Evolutionary conservation across 2,329 filamentous ascomycete genomes (phyloP).

Genomic region (Incumbomyces delicatus): DNA sequence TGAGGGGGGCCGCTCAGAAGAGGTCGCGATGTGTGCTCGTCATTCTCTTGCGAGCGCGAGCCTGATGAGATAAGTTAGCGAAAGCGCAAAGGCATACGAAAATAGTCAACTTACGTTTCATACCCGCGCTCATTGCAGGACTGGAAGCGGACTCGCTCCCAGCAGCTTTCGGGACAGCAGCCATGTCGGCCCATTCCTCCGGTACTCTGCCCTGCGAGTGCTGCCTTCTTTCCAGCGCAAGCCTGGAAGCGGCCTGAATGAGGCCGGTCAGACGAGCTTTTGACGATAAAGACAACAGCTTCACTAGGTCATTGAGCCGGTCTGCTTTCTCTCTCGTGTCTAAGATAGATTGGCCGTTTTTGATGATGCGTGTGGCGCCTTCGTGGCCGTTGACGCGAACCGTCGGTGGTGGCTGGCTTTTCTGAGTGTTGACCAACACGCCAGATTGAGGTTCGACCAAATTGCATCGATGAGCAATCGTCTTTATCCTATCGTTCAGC

Average conservation of each 20-base stretch:
- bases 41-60: constrained; percentile 29
- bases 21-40: constrained; percentile 26
- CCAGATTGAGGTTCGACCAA: constrained; percentile 51
- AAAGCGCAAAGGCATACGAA: constrained; percentile 15
- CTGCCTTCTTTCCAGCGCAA: constrained; percentile 62
- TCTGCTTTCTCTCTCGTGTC: constrained; percentile 50
- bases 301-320: constrained; percentile 69
- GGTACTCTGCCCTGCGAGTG: constrained; percentile 73
- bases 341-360: constrained; percentile 60
- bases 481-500: constrained; percentile 43
- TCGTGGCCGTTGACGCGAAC: constrained; percentile 51
- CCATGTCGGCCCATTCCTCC: constrained; percentile 64
- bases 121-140: constrained; percentile 22
- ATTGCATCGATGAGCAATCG: constrained; percentile 48
- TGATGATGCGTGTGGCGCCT: constrained; percentile 50
- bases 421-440: constrained; percentile 38
- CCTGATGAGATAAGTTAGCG: constrained; percentile 25
- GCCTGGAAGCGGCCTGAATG: constrained; percentile 63
- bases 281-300: constrained; percentile 70
- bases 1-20: constrained; percentile 7
- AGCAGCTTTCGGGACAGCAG: constrained; percentile 42
- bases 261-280: constrained; percentile 69
- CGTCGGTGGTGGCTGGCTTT: constrained; percentile 29
- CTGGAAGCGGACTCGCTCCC: constrained; percentile 26
- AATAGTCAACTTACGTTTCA: constrained; percentile 29